Conservation (phyloP, 2,329 filamentous ascomycete species). For the Paraphoma sp. region DNA sequence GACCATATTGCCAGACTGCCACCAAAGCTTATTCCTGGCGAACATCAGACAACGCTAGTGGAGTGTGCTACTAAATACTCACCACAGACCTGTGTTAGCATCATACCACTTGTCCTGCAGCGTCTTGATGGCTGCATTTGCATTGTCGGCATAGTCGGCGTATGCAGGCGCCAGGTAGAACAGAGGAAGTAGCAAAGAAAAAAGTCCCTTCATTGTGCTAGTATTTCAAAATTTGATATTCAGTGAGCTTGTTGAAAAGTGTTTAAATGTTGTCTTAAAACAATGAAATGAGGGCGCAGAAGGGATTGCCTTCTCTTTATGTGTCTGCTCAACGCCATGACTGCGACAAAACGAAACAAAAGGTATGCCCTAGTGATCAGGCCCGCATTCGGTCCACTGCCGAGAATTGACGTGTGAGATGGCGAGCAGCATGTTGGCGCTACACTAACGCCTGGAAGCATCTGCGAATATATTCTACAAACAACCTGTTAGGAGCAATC, state of each 20-base stretch:
- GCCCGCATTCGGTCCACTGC: conserved; percentile 18
- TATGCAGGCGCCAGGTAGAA: conserved; percentile 14
- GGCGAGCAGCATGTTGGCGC: conserved; percentile 12
- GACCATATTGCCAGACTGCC: conserved; percentile 47
- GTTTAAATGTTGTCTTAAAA: background rate
- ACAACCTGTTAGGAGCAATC: conserved; percentile 20
- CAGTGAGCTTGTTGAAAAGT: background rate
- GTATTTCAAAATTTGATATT: background rate
- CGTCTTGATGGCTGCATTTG: conserved; percentile 33
- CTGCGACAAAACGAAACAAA: conserved; percentile 19
- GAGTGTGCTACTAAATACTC: conserved; percentile 5
- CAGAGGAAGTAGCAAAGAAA: conserved; percentile 17
- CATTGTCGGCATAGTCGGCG: conserved; percentile 37
- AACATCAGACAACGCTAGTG: conserved; percentile 1
- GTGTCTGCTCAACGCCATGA: conserved; percentile 15
- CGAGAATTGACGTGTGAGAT: conserved; percentile 22
- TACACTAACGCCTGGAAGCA: conserved; percentile 8
- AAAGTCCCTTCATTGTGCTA: conserved; percentile 29
- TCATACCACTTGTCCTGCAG: conserved; percentile 44
- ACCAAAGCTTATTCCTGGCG: conserved; percentile 39
- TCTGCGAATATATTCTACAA: conserved; percentile 21
- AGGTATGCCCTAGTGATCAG: conserved; percentile 12
- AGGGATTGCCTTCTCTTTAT: conserved; percentile 25
- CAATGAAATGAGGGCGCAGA: conserved; percentile 7
- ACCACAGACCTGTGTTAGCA: conserved; percentile 42